Evolutionary conservation across 768 basidiomycete genomes (phyloP).

Genomic region (Trametes cingulata): DNA sequence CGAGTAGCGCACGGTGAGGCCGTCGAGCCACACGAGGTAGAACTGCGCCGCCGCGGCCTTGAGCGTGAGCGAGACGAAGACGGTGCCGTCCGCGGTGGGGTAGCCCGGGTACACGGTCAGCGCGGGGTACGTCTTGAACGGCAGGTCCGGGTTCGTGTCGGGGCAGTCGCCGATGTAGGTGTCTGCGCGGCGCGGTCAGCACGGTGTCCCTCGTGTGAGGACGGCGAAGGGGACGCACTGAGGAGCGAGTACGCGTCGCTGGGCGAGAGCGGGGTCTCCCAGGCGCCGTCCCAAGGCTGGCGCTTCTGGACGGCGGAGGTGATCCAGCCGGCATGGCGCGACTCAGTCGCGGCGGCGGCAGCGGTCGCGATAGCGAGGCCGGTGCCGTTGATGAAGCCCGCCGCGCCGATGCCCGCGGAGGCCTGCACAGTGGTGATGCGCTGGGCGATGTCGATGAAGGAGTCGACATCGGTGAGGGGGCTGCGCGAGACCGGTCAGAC

Average conservation of each 20-base stretch:
- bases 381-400: conserved; percentile 41
- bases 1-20: conserved; percentile 46
- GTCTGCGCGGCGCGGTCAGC: conserved; percentile 28
- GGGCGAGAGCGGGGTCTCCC: conserved; percentile 36
- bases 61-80: conserved; percentile 22
- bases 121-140: conserved; percentile 51
- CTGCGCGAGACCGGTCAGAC: conserved; percentile 20
- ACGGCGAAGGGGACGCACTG: neutral
- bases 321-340: conserved; percentile 54
- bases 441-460: conserved; percentile 47
- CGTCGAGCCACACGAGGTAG: conserved; percentile 52
- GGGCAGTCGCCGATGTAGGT: conserved; percentile 52
- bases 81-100: conserved; percentile 34
- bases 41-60: conserved; percentile 1
- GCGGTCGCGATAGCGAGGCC: conserved; percentile 8
- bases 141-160: conserved; percentile 46
- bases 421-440: conserved; percentile 54
- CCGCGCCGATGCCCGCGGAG: conserved; percentile 60
- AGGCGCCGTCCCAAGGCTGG: conserved; percentile 48
- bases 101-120: conserved; percentile 33
- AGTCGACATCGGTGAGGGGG: conserved; percentile 43
- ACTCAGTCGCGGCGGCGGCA: conserved; percentile 56
- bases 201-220: neutral
- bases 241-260: conserved; percentile 37
- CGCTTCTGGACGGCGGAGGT: conserved; percentile 40